Percentiles rank a stretch among this genome's conserved stretches.
phyloP scores from a whole-genome alignment of 163 green algal species.

The Smithsoniella earleae region DNA sequence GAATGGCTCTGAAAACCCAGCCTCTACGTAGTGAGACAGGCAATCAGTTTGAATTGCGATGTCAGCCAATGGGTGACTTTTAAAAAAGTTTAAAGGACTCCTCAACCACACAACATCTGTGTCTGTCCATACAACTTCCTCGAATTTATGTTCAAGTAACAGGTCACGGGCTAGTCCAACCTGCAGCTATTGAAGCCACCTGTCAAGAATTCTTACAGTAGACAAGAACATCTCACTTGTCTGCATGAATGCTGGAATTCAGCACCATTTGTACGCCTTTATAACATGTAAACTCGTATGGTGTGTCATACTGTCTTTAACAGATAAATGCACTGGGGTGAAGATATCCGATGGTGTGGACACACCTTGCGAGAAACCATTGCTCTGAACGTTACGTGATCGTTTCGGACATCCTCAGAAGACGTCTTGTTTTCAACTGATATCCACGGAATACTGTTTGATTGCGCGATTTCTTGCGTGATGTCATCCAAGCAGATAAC shows the following conservation, averaged over 20 bases:
- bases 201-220: no score
- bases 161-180: neutral
- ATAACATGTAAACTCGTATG: no score
- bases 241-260: no score
- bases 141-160: neutral
- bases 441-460: neutral
- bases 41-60: slow-evolving; percentile 1
- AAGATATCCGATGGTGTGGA: neutral
- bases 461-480: neutral
- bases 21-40: slow-evolving; percentile 3
- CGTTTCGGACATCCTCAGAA: neutral
- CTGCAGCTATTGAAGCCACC: no score
- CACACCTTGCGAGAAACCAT: slow-evolving; percentile 1
- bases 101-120: slow-evolving; percentile 14
- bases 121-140: slow-evolving; percentile 7
- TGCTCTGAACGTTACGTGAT: slow-evolving; percentile 1
- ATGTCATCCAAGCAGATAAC: neutral
- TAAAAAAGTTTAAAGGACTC: neutral
- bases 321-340: no score
- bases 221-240: no score
- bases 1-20: neutral
- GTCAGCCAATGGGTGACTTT: neutral
- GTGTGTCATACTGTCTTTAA: no score
- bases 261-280: no score
- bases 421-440: neutral